Evolutionary conservation across 306 rosid genomes (phyloP), one percentile per base, ranked within the genome.

Genomic region (Quillaja saponaria): DNA sequence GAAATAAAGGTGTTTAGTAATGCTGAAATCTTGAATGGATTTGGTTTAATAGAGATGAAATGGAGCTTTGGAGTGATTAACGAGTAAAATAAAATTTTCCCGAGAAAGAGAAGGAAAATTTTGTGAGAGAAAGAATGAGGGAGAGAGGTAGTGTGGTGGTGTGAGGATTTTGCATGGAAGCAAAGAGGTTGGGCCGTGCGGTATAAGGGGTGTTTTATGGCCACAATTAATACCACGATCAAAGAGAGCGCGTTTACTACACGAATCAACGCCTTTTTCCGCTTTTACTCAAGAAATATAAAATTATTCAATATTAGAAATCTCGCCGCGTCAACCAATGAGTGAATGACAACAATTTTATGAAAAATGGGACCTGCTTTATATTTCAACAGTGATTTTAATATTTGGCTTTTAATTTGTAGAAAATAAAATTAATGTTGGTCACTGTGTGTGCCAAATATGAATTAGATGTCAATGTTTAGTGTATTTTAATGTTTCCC

Each of bases 111-210:
- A 15, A 45, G 47, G 69, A 56, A 51, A 67, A 14, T 61, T 8
- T 50, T 56, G 76, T 59, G 78, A 61, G 57, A 69, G 72, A 61
- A 64, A 54, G 45, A n/a, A 35, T 1, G 33, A 49, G 46, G 65
- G 65, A 48, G 71, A 52, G 67, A 50, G 7, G 3, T 34, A 41
- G 58, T 51, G 38, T 31, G 46, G 54, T 28, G 47, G 46, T 42
- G 40, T 37, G 65, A 61, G 79, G 79, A 66, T 73, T 73, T 79
- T 70, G 87, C 87, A 80, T 87, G 91, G 85, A 66, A 65, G 59
- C 66, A 31, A n/a, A 54, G 57, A 55, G 70, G 71, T 66, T 37
- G 61, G 58, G 87, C 84, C 83, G 84, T 82, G 78, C 67, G 49
- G 75, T 61, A 69, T 35, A 10, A 40, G 47, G 25, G 47, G 49